Evolutionary conservation across 306 rosid genomes (phyloP), one percentile per base, ranked within the genome.

Genomic region (Vigna trinervia): DNA sequence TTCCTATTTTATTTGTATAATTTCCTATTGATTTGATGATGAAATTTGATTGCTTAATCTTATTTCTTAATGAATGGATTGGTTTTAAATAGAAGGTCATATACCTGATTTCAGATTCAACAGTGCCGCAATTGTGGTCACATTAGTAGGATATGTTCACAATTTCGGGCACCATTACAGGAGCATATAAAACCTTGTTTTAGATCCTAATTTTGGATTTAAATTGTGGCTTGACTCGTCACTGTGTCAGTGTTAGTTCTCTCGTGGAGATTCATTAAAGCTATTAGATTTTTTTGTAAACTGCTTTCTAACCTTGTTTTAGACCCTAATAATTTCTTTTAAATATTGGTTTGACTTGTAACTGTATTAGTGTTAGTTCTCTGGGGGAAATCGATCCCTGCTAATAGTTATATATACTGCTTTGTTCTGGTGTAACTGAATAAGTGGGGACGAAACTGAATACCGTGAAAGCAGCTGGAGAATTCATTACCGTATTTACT

Each of bases 271-370:
- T 45, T 45, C 50, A 12, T 7, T 45, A 11, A 4, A 45, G 50
- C 13, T 0, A 45, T 11, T 12, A 12, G 50, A 8, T 41, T 41
- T 45, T 20, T 71, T 22, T 72, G 60, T 73, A 2, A 20, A 5
- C 58, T 65, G 78, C 23, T 45, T 28, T 62, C 46, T 14, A 61
- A 32, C 68, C 45, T 61, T 61, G 67, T 59, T 74, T 62, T 12
- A 52, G 30, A 14, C 22, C 15, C 34, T 45, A 23, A 39, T 23
- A 23, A 39, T 23, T 81, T 39, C 0, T 3, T 59, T 5, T 38
- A 12, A 52, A 13, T 68, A 48, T 63, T 60, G 30, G 68, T 59
- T 75, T 39, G 9, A 50, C 41, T 59, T 1, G 5, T 50, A 14
- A 5, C 1, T 45, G 23, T 60, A 9, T 59, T 39, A 5, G 36